phyloP scores from a whole-genome alignment of 1,284 basidiomycete genomes.

The Apiotrichum laibachii region DNA sequence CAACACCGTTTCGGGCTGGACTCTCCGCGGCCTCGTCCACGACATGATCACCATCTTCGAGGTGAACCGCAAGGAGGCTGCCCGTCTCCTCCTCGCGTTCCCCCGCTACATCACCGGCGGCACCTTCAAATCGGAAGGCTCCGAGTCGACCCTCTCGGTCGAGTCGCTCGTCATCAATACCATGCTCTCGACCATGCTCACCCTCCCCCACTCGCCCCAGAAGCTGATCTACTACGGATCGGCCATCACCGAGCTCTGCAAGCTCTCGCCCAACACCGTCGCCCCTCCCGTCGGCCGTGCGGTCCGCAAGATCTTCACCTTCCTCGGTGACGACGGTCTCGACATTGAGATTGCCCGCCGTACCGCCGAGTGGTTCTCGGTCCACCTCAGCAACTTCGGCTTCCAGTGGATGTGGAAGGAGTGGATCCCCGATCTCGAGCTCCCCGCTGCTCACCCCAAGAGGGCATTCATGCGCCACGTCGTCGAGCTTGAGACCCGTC shows the following conservation, averaged over 20 bases:
- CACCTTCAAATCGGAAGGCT: slow-evolving; percentile 62
- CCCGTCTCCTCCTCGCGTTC: slow-evolving; percentile 78
- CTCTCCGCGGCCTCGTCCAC: slow-evolving; percentile 70
- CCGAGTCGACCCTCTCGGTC: slow-evolving; percentile 43
- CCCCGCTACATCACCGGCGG: slow-evolving; percentile 79
- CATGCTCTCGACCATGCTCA: slow-evolving; percentile 70
- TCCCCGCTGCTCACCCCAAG: slow-evolving; percentile 75
- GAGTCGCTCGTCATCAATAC: slow-evolving; percentile 53
- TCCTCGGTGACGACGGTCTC: slow-evolving; percentile 67
- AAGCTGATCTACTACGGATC: slow-evolving; percentile 83
- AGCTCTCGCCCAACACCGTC: slow-evolving; percentile 81
- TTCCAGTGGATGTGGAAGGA: slow-evolving; percentile 99
- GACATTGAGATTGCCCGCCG: slow-evolving; percentile 78
- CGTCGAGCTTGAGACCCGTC: slow-evolving; percentile 82
- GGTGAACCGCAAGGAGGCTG: slow-evolving; percentile 92
- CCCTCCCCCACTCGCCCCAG: slow-evolving; percentile 72
- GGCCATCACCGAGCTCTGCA: slow-evolving; percentile 90
- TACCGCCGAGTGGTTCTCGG: slow-evolving; percentile 90
- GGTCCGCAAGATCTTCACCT: slow-evolving; percentile 77
- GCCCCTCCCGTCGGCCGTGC: slow-evolving; percentile 96
- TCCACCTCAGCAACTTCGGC: slow-evolving; percentile 96
- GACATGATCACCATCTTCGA: slow-evolving; percentile 91
- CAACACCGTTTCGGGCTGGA: slow-evolving; percentile 70
- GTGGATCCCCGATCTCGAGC: slow-evolving; percentile 83
- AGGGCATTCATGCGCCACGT: slow-evolving; percentile 83